These are phyloP conservation scores for Eremothecium coryli DNA, from an alignment of 1,139 yeast genomes.

Conservation along the genomic window DNA sequence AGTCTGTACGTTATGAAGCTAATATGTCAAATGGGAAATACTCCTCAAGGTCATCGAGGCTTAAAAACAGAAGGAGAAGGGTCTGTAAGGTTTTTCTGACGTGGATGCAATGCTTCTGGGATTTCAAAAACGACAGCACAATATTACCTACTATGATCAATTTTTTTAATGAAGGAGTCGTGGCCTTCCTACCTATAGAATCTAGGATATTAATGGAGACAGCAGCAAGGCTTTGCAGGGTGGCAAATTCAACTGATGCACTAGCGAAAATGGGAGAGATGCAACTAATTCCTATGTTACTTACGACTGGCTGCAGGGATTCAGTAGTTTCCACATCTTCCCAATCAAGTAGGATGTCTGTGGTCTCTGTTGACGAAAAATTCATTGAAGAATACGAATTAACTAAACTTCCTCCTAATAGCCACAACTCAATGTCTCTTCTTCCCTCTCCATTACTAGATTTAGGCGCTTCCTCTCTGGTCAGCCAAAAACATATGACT, in stretches of 20 bases:
- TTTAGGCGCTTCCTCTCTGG: slow-evolving; percentile 27
- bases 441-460: slow-evolving; percentile 30
- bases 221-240: slow-evolving; percentile 42
- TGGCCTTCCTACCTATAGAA: slow-evolving; percentile 50
- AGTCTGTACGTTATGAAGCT: slow-evolving; percentile 27
- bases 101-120: slow-evolving; percentile 91
- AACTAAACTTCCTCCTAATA: slow-evolving; percentile 27
- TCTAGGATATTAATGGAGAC: slow-evolving; percentile 51
- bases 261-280: slow-evolving; percentile 25
- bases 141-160: slow-evolving; percentile 61
- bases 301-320: slow-evolving; percentile 23
- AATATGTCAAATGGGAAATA: slow-evolving; percentile 35
- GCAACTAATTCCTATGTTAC: slow-evolving; percentile 11
- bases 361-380: slow-evolving; percentile 32
- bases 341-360: slow-evolving; percentile 24
- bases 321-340: slow-evolving; percentile 11
- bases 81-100: slow-evolving; percentile 60
- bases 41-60: slow-evolving; percentile 39
- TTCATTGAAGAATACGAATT: slow-evolving; percentile 34
- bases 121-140: slow-evolving; percentile 48
- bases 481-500: slow-evolving; percentile 27
- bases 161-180: slow-evolving; percentile 67
- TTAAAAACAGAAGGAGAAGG: slow-evolving; percentile 57
- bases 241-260: slow-evolving; percentile 23
- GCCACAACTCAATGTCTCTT: slow-evolving; percentile 27